Percentiles rank a stretch among this genome's conserved stretches.
phyloP scores from a whole-genome alignment of 2,329 filamentous ascomycete genomes.

The Pseudopyricularia javanii region DNA sequence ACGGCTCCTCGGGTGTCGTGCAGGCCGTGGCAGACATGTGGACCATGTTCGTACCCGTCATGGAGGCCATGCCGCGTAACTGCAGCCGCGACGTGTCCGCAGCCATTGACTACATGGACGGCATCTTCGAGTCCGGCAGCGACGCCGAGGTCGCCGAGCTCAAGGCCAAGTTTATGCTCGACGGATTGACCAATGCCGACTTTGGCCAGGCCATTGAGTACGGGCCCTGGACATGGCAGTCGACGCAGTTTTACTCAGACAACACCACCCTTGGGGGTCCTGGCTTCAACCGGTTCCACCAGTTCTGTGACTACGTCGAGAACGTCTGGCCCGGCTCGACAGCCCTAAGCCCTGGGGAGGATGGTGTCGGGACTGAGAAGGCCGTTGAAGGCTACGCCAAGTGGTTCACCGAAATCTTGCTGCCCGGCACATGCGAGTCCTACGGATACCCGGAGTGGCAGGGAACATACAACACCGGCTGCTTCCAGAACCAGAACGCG shows the following conservation, averaged over 20 bases:
- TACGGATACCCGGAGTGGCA: conserved; percentile 21
- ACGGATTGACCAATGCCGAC: conserved; percentile 28
- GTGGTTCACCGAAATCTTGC: conserved; percentile 26
- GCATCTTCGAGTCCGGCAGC: conserved; percentile 23
- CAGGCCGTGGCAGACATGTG: conserved; percentile 38
- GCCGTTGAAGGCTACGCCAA: conserved; percentile 39
- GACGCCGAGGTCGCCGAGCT: conserved; percentile 25
- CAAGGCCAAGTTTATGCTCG: conserved; percentile 36
- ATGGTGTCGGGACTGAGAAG: conserved; percentile 36
- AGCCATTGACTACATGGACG: conserved; percentile 39
- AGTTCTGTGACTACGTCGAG: conserved; percentile 38
- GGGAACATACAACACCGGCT: conserved; percentile 28
- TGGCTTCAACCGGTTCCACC: conserved; percentile 24
- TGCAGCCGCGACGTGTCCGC: conserved; percentile 37
- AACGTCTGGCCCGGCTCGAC: conserved; percentile 24
- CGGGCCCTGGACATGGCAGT: conserved; percentile 46
- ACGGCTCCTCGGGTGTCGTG: conserved; percentile 41
- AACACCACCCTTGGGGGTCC: conserved; percentile 21
- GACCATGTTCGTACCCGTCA: conserved; percentile 40
- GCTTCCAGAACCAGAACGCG: conserved; percentile 30
- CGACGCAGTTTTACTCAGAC: conserved; percentile 13
- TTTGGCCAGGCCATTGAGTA: conserved; percentile 34
- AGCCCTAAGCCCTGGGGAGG: conserved; percentile 28
- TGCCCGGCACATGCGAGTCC: conserved; percentile 29
- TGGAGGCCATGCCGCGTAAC: conserved; percentile 40